Evolutionary conservation across 768 basidiomycete genomes (phyloP).

Genomic region (Rhodotorula babjevae): DNA sequence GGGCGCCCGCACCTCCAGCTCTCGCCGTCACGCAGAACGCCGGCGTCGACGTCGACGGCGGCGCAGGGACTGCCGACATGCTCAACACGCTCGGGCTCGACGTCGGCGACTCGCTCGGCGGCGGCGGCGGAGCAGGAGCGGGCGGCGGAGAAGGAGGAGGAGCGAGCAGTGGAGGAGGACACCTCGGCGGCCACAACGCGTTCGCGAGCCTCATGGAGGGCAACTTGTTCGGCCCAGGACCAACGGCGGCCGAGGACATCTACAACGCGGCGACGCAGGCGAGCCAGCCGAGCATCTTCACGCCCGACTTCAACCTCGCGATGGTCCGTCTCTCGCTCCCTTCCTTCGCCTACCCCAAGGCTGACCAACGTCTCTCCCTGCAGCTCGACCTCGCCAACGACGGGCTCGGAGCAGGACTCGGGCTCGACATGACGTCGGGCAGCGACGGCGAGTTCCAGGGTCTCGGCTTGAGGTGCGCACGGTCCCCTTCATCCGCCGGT

Average conservation of each 20-base stretch:
- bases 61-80: not conserved
- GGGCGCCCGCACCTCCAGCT: not conserved
- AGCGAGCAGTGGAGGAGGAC: not conserved
- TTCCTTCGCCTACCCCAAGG: not conserved
- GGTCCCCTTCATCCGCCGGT: not conserved
- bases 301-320: constrained; percentile 35
- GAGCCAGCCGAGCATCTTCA: not conserved
- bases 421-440: constrained; percentile 24
- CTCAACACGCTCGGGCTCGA: constrained; percentile 30
- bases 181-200: not conserved
- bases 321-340: constrained; percentile 14
- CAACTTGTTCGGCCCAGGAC: not conserved
- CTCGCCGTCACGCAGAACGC: not conserved
- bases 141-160: too few relatives aligned
- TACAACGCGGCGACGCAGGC: not conserved
- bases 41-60: not conserved
- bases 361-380: constrained; percentile 69
- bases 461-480: constrained; percentile 38
- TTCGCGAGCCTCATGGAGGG: not conserved
- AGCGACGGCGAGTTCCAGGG: constrained; percentile 40
- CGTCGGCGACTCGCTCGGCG: constrained; percentile 7
- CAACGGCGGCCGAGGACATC: not conserved
- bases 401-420: constrained; percentile 21
- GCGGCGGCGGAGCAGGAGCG: not conserved
- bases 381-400: constrained; percentile 41